Conservation (phyloP, 192 early-diverging fungal species). For the Coemansia erecta region DNA sequence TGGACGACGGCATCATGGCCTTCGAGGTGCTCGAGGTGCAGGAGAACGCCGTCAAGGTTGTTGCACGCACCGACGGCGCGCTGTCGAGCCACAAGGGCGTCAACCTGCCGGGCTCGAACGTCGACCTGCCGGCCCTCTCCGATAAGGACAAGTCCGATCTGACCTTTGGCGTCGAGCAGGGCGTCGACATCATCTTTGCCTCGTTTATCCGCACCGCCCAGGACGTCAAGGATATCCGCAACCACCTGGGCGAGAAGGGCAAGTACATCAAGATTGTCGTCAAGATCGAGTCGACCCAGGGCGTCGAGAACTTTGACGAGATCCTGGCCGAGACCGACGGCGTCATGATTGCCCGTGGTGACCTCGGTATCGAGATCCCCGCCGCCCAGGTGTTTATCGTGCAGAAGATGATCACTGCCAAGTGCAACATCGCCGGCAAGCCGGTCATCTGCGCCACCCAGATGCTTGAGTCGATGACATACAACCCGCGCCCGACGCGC, state of each 20-base stretch:
- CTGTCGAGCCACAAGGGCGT: constrained; percentile 94
- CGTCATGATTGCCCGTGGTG: constrained; percentile 98
- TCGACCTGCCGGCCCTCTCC: constrained; percentile 93
- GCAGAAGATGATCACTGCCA: constrained; percentile 99
- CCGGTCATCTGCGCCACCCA: constrained; percentile 97
- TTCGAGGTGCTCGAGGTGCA: constrained; percentile 82
- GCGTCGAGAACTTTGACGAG: constrained; percentile 98
- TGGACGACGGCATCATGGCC: constrained; percentile 95
- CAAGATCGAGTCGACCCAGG: constrained; percentile 98
- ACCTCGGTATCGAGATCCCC: constrained; percentile 97
- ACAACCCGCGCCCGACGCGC: constrained; percentile 97
- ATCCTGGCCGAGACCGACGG: constrained; percentile 92
- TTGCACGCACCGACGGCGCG: constrained; percentile 80
- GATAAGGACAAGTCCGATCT: constrained; percentile 92
- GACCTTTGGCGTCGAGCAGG: constrained; percentile 88
- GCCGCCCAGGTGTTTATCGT: constrained; percentile 87
- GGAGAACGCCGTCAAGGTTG: constrained; percentile 62
- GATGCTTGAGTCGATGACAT: constrained; percentile 96
- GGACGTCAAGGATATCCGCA: constrained; percentile 87
- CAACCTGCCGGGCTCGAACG: constrained; percentile 86
- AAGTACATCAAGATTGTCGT: constrained; percentile 91
- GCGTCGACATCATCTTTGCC: constrained; percentile 93
- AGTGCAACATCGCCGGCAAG: constrained; percentile 96
- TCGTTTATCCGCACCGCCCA: constrained; percentile 93
- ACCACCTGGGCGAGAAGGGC: constrained; percentile 76